These are phyloP conservation scores for Sporothrix curviconia DNA, from an alignment of 2,329 filamentous ascomycete species.

Conservation along the genomic window DNA sequence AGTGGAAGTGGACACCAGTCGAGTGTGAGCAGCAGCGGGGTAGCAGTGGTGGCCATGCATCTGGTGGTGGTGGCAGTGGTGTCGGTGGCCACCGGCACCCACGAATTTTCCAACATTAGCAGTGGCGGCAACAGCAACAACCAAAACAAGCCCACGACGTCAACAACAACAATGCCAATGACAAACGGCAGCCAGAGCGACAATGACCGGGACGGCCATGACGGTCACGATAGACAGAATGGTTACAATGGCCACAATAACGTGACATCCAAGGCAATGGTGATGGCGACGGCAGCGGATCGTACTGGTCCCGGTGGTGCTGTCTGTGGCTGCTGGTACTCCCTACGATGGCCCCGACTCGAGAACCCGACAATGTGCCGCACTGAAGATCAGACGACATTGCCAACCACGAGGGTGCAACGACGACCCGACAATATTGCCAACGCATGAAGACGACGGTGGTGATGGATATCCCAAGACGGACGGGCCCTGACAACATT, in stretches of 20 bases:
- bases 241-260: not conserved
- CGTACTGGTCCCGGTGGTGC: not conserved
- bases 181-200: too few species aligned
- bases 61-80: not conserved
- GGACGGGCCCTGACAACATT: not conserved
- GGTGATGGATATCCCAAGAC: too few species aligned
- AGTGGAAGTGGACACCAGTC: too few species aligned
- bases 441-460: not conserved
- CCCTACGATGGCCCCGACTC: too few species aligned
- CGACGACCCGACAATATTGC: not conserved
- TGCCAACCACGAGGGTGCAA: not conserved
- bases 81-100: too few species aligned
- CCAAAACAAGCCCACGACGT: too few species aligned
- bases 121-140: not conserved
- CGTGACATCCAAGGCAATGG: not conserved
- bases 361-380: too few species aligned
- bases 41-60: not conserved
- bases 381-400: too few species aligned
- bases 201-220: not conserved
- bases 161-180: too few species aligned
- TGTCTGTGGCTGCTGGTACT: too few species aligned
- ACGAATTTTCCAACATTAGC: not conserved
- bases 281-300: not conserved
- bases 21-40: too few species aligned
- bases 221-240: too few species aligned